These are phyloP conservation scores for Soucietia sequanensis DNA, from an alignment of 805 yeast genomes.

Conservation along the genomic window DNA sequence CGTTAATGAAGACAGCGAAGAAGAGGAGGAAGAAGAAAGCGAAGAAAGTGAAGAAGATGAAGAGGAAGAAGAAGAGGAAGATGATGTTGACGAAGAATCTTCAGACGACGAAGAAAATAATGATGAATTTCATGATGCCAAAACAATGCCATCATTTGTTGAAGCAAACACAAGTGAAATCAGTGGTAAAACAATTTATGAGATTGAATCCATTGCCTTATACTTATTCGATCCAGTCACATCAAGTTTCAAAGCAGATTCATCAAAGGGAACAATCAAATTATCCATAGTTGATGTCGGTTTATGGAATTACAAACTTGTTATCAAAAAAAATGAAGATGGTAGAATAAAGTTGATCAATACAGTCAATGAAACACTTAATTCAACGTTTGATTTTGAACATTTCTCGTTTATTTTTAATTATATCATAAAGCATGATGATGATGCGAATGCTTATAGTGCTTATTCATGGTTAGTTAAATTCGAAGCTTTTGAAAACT, in stretches of 20 bases:
- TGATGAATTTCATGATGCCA: conserved; percentile 11
- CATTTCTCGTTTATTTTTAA: conserved; percentile 65
- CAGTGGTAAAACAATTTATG: conserved; percentile 11
- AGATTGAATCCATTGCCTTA: conserved; percentile 36
- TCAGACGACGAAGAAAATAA: conserved; percentile 26
- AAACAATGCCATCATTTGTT: conserved; percentile 17
- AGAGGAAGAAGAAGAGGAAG: no score
- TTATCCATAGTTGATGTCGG: conserved; percentile 43
- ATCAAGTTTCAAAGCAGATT: conserved; percentile 47
- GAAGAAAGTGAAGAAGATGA: conserved; percentile 4
- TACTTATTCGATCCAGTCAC: conserved; percentile 56
- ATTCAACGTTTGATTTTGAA: conserved; percentile 64
- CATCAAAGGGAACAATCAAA: conserved; percentile 25
- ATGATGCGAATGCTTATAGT: conserved; percentile 25
- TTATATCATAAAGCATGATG: conserved; percentile 24
- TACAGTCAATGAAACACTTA: conserved; percentile 44
- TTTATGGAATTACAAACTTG: conserved; percentile 53
- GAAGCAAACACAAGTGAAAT: conserved; percentile 15
- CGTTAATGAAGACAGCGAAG: no score
- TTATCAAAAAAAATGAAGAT: conserved; percentile 29
- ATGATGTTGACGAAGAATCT: conserved; percentile 8
- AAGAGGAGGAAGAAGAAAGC: not conserved
- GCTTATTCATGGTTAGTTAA: conserved; percentile 64
- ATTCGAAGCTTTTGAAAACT: conserved; percentile 41
- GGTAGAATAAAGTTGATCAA: no score